phyloP scores from a whole-genome alignment of 768 basidiomycete species.

The Trichaptum fuscoviolaceum region DNA sequence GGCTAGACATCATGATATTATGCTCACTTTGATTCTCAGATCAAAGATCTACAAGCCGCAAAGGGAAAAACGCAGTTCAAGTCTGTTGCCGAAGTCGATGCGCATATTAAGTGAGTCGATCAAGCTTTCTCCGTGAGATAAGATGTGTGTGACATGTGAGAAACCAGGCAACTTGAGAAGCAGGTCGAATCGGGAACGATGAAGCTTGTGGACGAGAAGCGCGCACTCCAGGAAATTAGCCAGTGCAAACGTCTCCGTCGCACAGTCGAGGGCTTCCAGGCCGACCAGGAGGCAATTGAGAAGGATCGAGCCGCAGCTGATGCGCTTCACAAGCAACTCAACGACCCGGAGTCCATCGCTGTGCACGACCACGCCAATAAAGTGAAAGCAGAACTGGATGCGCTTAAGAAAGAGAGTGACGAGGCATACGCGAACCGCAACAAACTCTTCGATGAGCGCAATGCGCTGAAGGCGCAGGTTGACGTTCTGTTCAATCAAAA shows the following conservation, averaged over 20 bases:
- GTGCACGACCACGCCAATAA: slow-evolving; percentile 74
- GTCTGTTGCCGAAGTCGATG: slow-evolving; percentile 80
- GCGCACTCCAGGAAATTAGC: slow-evolving; percentile 86
- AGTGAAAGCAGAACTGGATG: slow-evolving; percentile 81
- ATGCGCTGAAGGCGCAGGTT: slow-evolving; percentile 60
- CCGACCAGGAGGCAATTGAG: slow-evolving; percentile 76
- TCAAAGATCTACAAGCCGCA: slow-evolving; percentile 81
- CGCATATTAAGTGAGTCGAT: slow-evolving; percentile 68
- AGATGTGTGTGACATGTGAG: background rate
- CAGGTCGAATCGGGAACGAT: slow-evolving; percentile 89
- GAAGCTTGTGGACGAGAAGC: slow-evolving; percentile 94
- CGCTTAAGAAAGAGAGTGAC: slow-evolving; percentile 80
- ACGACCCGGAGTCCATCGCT: slow-evolving; percentile 86
- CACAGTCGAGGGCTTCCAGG: slow-evolving; percentile 75
- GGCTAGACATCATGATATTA: background rate
- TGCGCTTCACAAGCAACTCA: slow-evolving; percentile 74
- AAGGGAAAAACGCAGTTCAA: slow-evolving; percentile 77
- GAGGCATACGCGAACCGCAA: slow-evolving; percentile 74
- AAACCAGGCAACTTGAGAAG: slow-evolving; percentile 67
- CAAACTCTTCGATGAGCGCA: slow-evolving; percentile 86
- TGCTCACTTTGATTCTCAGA: slow-evolving; percentile 35
- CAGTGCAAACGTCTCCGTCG: slow-evolving; percentile 65
- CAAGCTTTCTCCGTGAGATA: background rate
- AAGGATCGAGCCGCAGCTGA: slow-evolving; percentile 70
- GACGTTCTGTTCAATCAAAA: slow-evolving; percentile 70